These are phyloP conservation scores for Malania oleifera DNA, from an alignment of 164 flowering plant genomes.

Conservation along the genomic window DNA sequence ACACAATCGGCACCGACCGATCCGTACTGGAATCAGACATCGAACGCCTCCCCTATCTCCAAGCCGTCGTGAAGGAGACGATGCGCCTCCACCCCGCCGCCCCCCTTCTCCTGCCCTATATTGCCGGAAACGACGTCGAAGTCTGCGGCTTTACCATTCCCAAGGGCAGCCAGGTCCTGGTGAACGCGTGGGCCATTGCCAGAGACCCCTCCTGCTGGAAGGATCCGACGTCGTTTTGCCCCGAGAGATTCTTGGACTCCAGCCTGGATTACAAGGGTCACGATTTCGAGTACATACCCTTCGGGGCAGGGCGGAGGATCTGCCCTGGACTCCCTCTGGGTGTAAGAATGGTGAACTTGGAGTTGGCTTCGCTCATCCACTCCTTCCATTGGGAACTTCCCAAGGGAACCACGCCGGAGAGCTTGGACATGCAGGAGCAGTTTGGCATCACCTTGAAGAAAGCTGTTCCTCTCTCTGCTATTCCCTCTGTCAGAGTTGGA, in stretches of 20 bases:
- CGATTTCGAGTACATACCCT: slow-evolving; percentile 20
- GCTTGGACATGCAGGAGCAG: slow-evolving; percentile 23
- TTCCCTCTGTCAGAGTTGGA: slow-evolving; percentile 1
- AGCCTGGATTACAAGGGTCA: slow-evolving; percentile 12
- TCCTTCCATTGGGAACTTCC: slow-evolving; percentile 22
- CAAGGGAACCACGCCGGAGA: slow-evolving; percentile 6
- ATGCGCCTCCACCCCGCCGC: slow-evolving; percentile 24
- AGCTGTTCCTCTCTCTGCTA: slow-evolving; percentile 14
- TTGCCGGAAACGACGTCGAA: slow-evolving; percentile 2
- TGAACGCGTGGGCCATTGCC: slow-evolving; percentile 19
- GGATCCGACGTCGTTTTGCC: slow-evolving; percentile 11
- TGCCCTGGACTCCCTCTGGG: slow-evolving; percentile 21
- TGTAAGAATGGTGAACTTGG: slow-evolving; percentile 16
- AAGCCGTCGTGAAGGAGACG: slow-evolving; percentile 22
- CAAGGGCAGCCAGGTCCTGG: slow-evolving; percentile 13
- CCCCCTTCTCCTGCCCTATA: slow-evolving; percentile 26
- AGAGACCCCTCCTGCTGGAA: slow-evolving; percentile 19
- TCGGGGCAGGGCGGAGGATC: slow-evolving; percentile 22
- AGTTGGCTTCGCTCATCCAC: slow-evolving; percentile 17
- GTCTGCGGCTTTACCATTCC: slow-evolving; percentile 13
- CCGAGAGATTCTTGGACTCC: slow-evolving; percentile 21
- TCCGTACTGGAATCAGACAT: slow-evolving; percentile 17
- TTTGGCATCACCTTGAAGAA: slow-evolving; percentile 24
- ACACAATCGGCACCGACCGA: slow-evolving; percentile 6
- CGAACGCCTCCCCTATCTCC: slow-evolving; percentile 14